These are phyloP conservation scores for Psilocybe azurescens DNA, from an alignment of 768 basidiomycete genomes.

Conservation along the genomic window DNA sequence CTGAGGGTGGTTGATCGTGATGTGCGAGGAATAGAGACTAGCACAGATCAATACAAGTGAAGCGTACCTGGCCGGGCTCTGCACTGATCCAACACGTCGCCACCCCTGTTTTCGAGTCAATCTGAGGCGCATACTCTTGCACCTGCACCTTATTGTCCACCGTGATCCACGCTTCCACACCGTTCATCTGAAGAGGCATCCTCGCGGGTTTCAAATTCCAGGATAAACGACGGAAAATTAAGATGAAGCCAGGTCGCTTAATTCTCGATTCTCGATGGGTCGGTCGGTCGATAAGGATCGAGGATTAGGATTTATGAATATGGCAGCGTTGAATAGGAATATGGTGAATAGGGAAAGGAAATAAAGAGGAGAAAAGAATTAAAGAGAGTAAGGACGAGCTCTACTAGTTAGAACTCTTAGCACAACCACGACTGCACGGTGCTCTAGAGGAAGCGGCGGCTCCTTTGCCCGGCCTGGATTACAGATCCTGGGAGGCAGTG, in stretches of 20 bases:
- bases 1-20: neutral
- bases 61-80: slow-evolving; percentile 34
- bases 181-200: slow-evolving; percentile 34
- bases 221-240: slow-evolving; percentile 6
- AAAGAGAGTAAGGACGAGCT: slow-evolving; percentile 19
- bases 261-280: neutral
- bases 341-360: slow-evolving; percentile 4
- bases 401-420: slow-evolving; percentile 21
- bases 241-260: neutral
- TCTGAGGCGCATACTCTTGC: slow-evolving; percentile 30
- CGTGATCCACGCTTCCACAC: slow-evolving; percentile 37
- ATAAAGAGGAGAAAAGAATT: slow-evolving; percentile 11
- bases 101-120: slow-evolving; percentile 27
- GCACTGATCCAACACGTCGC: slow-evolving; percentile 35
- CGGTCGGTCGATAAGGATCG: slow-evolving; percentile 1
- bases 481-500: neutral
- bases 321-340: neutral
- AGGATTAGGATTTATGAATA: slow-evolving; percentile 6
- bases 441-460: neutral
- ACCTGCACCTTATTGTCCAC: slow-evolving; percentile 32
- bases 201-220: slow-evolving; percentile 12
- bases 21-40: neutral
- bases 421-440: neutral
- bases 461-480: neutral
- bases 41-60: neutral